Percentiles rank a stretch among this genome's conserved stretches.
Evolutionary conservation across 2,329 filamentous ascomycete genomes (phyloP).

Genomic region (Chaetoscypha palmicola): DNA sequence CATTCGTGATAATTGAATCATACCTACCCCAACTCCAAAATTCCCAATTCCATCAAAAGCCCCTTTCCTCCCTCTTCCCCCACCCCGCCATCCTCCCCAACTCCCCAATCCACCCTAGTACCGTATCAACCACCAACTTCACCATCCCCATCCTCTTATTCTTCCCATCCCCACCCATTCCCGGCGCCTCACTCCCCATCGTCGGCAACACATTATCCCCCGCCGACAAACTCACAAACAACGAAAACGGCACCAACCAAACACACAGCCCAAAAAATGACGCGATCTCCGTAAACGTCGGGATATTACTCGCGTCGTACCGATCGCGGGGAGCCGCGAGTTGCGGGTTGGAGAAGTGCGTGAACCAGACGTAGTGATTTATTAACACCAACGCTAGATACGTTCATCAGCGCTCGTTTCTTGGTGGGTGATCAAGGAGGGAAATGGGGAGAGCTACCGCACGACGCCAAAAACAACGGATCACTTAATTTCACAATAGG

Average conservation of each 20-base stretch:
- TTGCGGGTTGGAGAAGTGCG: conserved; percentile 70
- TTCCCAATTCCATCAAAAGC: no score
- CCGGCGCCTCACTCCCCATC: conserved; percentile 65
- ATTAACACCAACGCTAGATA: conserved; percentile 65
- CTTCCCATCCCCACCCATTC: conserved; percentile 36
- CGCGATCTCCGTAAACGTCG: conserved; percentile 87
- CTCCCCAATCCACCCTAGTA: conserved; percentile 44
- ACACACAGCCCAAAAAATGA: conserved; percentile 95
- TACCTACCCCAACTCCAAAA: no score
- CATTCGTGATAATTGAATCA: no score
- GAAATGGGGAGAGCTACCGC: conserved; percentile 47
- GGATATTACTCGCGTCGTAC: conserved; percentile 59
- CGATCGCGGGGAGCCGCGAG: conserved; percentile 51
- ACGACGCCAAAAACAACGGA: conserved; percentile 78
- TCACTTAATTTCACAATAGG: conserved; percentile 79
- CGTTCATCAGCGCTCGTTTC: conserved; percentile 17
- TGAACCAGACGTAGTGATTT: conserved; percentile 96
- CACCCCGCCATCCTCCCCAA: conserved; percentile 26
- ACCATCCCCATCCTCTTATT: conserved; percentile 57
- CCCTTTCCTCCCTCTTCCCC: conserved; percentile 23
- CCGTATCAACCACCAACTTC: conserved; percentile 56
- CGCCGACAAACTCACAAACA: conserved; percentile 90
- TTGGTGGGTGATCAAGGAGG: not conserved
- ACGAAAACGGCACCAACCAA: conserved; percentile 90
- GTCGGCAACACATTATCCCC: conserved; percentile 92